Evolutionary conservation across 306 rosid species (phyloP), one percentile per base, ranked within the genome.

Genomic region (Echinosophora koreensis): DNA sequence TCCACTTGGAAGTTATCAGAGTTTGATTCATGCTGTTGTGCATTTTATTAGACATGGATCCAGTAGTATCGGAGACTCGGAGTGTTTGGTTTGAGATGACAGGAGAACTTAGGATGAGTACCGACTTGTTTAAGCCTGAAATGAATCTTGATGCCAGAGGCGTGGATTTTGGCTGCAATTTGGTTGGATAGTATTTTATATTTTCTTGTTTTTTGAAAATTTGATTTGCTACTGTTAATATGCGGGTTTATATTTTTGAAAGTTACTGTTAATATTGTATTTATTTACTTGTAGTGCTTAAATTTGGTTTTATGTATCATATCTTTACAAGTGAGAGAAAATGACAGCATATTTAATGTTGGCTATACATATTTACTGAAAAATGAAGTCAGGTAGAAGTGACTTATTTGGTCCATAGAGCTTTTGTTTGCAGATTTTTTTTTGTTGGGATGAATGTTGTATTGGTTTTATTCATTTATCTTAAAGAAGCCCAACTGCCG

Each of bases 401-500:
- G 18, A 50, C 56, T 50, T 50, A 47, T 47, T 47, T 60, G 66
- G 42, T 32, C 10, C 12, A 34, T 15, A 34, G 66, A 35, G 17
- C 68, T 62, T 35, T 34, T 35, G 3, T 35, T 62, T 60, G 66
- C 44, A 47, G 54, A 8, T n/a, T 60, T 10, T 13, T 13, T 8
- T 35, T 0, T 27, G 65, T 0, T 27, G 41, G 34, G 16, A 59
- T 32, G 4, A 62, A 14, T 34, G 68, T 62, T 62, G 10, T 35
- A 38, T 10, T 2, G 0, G n/a, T 62, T 14, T 35, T 63, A 59
- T 30, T 28, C 30, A 49, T 9, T 76, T 6, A 65, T 79, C 41
- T 38, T 56, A 28, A 69, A 69, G 72, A 47, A 80, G 62, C 50
- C 14, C 28, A 75, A 35, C 73, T 59, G 50, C 66, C 8, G 17